These are phyloP conservation scores for Acidiella bohemica DNA, from an alignment of 495 filamentous ascomycete species.

Conservation along the genomic window DNA sequence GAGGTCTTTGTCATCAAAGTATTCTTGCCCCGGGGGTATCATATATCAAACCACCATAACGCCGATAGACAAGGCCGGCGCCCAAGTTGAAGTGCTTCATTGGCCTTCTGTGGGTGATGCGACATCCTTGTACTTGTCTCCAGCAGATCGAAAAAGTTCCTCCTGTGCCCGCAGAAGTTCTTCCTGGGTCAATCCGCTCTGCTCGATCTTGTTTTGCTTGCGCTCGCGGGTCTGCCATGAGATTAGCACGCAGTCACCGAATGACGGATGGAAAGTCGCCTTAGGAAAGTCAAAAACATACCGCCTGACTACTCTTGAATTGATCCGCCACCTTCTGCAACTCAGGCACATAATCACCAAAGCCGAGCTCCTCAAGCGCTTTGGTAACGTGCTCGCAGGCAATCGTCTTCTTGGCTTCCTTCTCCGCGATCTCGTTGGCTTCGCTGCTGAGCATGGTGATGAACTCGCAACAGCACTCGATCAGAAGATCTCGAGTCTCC, in stretches of 20 bases:
- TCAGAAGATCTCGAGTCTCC: constrained; percentile 86
- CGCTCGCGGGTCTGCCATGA: constrained; percentile 89
- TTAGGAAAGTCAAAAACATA: constrained; percentile 37
- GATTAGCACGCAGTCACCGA: too few relatives aligned
- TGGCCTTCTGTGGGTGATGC: too few relatives aligned
- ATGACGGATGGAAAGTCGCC: too few relatives aligned
- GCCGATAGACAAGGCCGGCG: too few relatives aligned
- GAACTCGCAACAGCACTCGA: constrained; percentile 98
- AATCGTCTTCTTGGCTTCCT: constrained; percentile 97
- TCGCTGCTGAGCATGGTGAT: constrained; percentile 94
- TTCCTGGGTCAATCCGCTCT: constrained; percentile 78
- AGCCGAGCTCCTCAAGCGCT: constrained; percentile 79
- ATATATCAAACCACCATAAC: too few relatives aligned
- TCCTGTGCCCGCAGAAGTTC: constrained; percentile 79
- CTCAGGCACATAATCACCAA: constrained; percentile 74
- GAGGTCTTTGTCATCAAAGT: too few relatives aligned
- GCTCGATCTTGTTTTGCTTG: constrained; percentile 91
- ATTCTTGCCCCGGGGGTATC: too few relatives aligned
- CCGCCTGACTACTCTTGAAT: constrained; percentile 85
- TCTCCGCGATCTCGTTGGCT: constrained; percentile 96
- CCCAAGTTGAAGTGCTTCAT: too few relatives aligned
- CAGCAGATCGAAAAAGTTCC: constrained; percentile 77
- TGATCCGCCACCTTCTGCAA: constrained; percentile 79
- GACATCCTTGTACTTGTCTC: too few relatives aligned
- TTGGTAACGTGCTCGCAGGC: constrained; percentile 92